Evolutionary conservation across 2,329 filamentous ascomycete species (phyloP).

Genomic region (Fusarium metavorans): DNA sequence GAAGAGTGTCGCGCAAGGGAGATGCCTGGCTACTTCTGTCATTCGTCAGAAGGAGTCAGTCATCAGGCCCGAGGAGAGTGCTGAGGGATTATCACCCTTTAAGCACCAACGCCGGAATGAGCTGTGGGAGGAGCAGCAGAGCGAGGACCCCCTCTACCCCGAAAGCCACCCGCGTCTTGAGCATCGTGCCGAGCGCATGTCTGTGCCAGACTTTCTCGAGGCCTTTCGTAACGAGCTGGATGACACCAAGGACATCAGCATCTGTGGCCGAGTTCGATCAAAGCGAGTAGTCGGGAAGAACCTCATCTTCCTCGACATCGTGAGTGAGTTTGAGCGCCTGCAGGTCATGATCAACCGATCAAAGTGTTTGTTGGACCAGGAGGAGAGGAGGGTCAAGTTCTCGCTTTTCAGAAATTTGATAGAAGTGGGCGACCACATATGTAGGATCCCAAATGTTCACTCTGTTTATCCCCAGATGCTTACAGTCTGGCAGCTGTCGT

Average conservation of each 20-base stretch:
- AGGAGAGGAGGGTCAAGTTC: slow-evolving; percentile 58
- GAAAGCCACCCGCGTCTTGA: slow-evolving; percentile 53
- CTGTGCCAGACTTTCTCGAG: slow-evolving; percentile 52
- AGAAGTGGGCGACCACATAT: slow-evolving; percentile 85
- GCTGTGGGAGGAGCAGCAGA: slow-evolving; percentile 49
- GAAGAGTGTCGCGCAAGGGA: slow-evolving; percentile 13
- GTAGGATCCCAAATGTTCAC: slow-evolving; percentile 63
- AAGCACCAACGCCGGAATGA: slow-evolving; percentile 52
- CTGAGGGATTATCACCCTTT: slow-evolving; percentile 50
- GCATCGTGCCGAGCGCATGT: slow-evolving; percentile 42
- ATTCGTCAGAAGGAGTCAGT: slow-evolving; percentile 6
- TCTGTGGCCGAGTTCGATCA: slow-evolving; percentile 76
- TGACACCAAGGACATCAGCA: slow-evolving; percentile 45
- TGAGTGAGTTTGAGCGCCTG: slow-evolving; percentile 76
- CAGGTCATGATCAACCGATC: slow-evolving; percentile 82
- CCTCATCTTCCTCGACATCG: slow-evolving; percentile 86
- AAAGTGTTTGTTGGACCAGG: slow-evolving; percentile 54
- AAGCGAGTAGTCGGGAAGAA: slow-evolving; percentile 79
- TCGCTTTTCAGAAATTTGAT: slow-evolving; percentile 74
- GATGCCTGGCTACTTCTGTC: slow-evolving; percentile 39
- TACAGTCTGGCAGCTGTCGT: slow-evolving; percentile 67
- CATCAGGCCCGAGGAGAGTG: slow-evolving; percentile 30
- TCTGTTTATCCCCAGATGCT: slow-evolving; percentile 34
- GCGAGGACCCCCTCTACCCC: slow-evolving; percentile 50
- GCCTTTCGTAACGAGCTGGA: slow-evolving; percentile 43